Percentiles rank a stretch among this genome's conserved stretches.
Conservation (phyloP, 805 yeast species). For the Kluyveromyces dobzhanskii region DNA sequence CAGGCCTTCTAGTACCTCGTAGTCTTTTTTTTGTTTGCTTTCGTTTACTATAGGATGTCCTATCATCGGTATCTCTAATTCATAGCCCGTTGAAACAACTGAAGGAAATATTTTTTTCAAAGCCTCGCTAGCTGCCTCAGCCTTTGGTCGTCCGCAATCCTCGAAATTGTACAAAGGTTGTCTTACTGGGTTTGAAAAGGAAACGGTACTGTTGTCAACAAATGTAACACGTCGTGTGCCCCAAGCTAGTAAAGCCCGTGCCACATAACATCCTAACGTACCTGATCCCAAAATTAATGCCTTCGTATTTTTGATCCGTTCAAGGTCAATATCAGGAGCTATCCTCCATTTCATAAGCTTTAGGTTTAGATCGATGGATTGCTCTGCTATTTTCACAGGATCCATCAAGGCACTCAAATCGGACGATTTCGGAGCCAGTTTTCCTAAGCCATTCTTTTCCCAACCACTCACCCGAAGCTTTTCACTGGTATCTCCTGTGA, state of each 20-base stretch:
- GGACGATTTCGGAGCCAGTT: constrained; percentile 73
- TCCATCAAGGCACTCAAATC: constrained; percentile 75
- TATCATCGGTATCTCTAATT: constrained; percentile 86
- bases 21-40: constrained; percentile 41
- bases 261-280: constrained; percentile 87
- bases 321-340: constrained; percentile 72
- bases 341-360: constrained; percentile 96
- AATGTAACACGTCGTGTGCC: constrained; percentile 81
- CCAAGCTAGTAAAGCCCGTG: constrained; percentile 87
- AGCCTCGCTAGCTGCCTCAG: constrained; percentile 66
- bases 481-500: constrained; percentile 6
- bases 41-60: constrained; percentile 77
- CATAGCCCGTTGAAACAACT: constrained; percentile 53
- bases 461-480: constrained; percentile 64
- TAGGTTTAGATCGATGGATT: constrained; percentile 84
- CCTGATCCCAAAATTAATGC: constrained; percentile 91
- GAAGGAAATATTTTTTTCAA: constrained; percentile 72
- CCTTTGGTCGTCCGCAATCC: constrained; percentile 83
- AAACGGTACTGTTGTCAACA: constrained; percentile 83
- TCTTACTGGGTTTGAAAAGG: constrained; percentile 91
- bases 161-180: constrained; percentile 78
- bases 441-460: constrained; percentile 74
- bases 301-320: constrained; percentile 47
- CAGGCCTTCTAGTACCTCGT: constrained; percentile 41
- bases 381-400: constrained; percentile 76